Evolutionary conservation across 1,284 basidiomycete genomes (phyloP).

Genomic region (Sutorius eximius): DNA sequence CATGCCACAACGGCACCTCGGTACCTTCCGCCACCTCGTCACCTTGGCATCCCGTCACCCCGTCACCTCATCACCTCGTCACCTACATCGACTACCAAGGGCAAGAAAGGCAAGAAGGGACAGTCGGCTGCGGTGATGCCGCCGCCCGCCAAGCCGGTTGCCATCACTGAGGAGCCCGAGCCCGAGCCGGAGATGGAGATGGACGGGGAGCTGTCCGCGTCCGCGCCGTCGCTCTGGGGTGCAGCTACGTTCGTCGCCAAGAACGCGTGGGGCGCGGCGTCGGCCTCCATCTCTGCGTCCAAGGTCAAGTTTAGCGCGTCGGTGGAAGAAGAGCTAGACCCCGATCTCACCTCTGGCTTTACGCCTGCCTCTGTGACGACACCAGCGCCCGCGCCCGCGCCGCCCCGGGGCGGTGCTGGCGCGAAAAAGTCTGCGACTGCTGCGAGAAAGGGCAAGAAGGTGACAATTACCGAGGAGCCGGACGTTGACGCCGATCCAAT

Average conservation of each 20-base stretch:
- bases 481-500: conserved; percentile 44
- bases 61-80: too few relatives aligned
- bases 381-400: conserved; percentile 1
- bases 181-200: conserved; percentile 8
- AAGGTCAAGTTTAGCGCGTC: background rate
- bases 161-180: conserved; percentile 19
- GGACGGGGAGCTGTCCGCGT: conserved; percentile 26
- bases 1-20: too few relatives aligned
- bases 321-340: conserved; percentile 10
- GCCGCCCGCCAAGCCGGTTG: conserved; percentile 13
- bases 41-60: too few relatives aligned
- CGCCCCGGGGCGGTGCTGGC: conserved; percentile 6
- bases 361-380: too few relatives aligned
- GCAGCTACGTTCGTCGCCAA: conserved; percentile 11
- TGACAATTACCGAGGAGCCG: conserved; percentile 48
- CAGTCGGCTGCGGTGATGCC: conserved; percentile 12
- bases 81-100: too few relatives aligned
- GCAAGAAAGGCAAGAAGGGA: conserved; percentile 30
- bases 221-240: conserved; percentile 19
- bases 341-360: background rate
- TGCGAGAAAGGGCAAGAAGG: conserved; percentile 34
- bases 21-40: too few relatives aligned
- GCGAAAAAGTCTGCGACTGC: conserved; percentile 28
- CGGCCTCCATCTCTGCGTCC: conserved; percentile 5
- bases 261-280: conserved; percentile 9